Evolutionary conservation across 345 rosid genomes (phyloP), one percentile per base, ranked within the genome.

Genomic region (Cardamine chenopodiifolia): DNA sequence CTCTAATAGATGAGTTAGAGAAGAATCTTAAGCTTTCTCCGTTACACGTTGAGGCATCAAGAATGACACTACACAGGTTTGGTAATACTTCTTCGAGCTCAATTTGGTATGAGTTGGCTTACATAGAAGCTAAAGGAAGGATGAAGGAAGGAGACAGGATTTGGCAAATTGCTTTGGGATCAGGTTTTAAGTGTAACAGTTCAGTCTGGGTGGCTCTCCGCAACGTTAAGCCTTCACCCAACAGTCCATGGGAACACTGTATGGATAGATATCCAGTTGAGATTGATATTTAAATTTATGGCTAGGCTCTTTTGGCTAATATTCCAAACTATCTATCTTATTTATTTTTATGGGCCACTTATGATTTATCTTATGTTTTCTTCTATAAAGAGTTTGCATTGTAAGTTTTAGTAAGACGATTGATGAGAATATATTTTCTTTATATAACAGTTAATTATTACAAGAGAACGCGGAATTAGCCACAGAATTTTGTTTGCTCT

Each of bases 131-230:
- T 10, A 88, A 84, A 64, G 96, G 93, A 23, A 83, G 96, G 80
- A 79, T 86, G 56, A 83, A 54, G 77, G 82, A 84, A 20, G 89
- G 91, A n/a, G 86, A 86, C 17, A 73, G 90, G 73, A 74, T 79
- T 18, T 90, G 96, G 93, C 90, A 90, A 60, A 88, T 90, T 19
- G 90, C 84, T 13, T 84, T 90, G 29, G 96, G 96, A 4, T 90
- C 96, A 2, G 91, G 93, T 6, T 90, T 86, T 66, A 90, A 90
- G 75, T 90, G 96, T 54, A 90, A 90, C 68, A 88, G 89, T 34
- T 84, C 85, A 0, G 87, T 86, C 4, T 88, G 92, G 89, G 22
- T 44, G n/a, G 88, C 88, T 1, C 17, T 86, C 28, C 79, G 80
- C 45, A 73, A 78, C 14, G 74, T 86, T 31, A 57, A 86, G 31